Base-by-base conservation (phyloP, 768 basidiomycete genomes). In the Exidia glandulosa region DNA sequence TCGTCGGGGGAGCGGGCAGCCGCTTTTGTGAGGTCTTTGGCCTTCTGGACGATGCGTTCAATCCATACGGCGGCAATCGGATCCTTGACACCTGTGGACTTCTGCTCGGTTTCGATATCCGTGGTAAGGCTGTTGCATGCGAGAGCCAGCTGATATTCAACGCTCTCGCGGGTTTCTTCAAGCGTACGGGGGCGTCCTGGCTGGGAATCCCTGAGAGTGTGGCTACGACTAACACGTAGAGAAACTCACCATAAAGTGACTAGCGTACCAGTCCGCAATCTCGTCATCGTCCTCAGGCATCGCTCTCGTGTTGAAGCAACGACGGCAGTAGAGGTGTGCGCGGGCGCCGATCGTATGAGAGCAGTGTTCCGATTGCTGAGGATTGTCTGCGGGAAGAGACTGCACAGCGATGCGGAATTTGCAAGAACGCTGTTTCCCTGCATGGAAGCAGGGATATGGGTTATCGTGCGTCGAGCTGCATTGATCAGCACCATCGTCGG, bases 21-120 rank as follows among this genome's bases (percentile, higher is more conserved):
- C 10, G 47, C 41, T 6, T 9, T 10, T 12, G 29, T 50, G 16
- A 59, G 54, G 6, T 59, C 30, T 16, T 23, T 25, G 4, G 47
- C 47, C 31, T 47, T 27, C 13, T 10, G 12, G 12, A 47, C 12
- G 19, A 52, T 14, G 12, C n/a, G n/a, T 37, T 75, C 69, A 60
- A 78, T 76, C 73, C 73, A 77, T 33, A 67, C 58, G 59, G 76
- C 72, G 0, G 74, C 72, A 56, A 71, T 70, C 19, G 56, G 68
- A 52, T 73, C 72, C 60, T 72, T 72, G 23, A 72, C 63, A 10
- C 72, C 72, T 2, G 68, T 68, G 3, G 63, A 37, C 12, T 64
- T 65, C n/a, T 70, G 64, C 32, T 59, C 7, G 5, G 41, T 47
- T 48, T 65, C n/a, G 58, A 61, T 41, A 6, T 58, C 10, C 3